Conservation (phyloP, 2,329 filamentous ascomycete species). For the Aspergillus intermedius region DNA sequence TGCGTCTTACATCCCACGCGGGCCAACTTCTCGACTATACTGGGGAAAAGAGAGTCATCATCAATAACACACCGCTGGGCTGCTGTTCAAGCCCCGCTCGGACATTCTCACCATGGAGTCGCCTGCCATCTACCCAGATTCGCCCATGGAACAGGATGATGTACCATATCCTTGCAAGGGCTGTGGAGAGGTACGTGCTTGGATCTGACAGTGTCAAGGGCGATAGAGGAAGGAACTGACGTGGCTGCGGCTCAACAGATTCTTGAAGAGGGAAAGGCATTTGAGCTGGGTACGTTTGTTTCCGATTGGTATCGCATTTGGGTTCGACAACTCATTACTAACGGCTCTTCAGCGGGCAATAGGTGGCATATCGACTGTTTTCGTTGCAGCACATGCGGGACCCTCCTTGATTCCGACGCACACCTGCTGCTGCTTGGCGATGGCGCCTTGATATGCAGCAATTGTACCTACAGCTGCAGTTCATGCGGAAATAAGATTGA, state of each 20-base stretch:
- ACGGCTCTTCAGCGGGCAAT: conserved; percentile 66
- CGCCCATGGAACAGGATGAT: conserved; percentile 70
- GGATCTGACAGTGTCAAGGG: neutral
- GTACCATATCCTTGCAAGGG: conserved; percentile 81
- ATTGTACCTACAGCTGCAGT: conserved; percentile 98
- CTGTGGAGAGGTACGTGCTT: conserved; percentile 68
- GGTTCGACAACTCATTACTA: conserved; percentile 15
- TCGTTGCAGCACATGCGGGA: conserved; percentile 90
- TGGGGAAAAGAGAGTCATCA: neutral
- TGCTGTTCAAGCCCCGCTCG: neutral
- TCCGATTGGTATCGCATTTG: conserved; percentile 2
- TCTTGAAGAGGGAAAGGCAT: conserved; percentile 96
- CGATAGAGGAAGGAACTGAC: conserved; percentile 6
- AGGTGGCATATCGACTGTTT: conserved; percentile 99
- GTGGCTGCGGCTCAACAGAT: conserved; percentile 53
- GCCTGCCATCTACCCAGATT: conserved; percentile 50
- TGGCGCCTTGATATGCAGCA: conserved; percentile 97
- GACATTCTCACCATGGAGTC: conserved; percentile 43
- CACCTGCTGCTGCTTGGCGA: conserved; percentile 95
- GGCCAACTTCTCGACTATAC: neutral
- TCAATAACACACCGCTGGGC: neutral
- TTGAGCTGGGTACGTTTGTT: conserved; percentile 71
- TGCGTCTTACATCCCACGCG: neutral
- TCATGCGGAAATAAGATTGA: conserved; percentile 97
- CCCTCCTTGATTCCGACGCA: conserved; percentile 93